Base-by-base conservation (phyloP, 2,329 filamentous ascomycete genomes). In the Alternaria conjuncta region DNA sequence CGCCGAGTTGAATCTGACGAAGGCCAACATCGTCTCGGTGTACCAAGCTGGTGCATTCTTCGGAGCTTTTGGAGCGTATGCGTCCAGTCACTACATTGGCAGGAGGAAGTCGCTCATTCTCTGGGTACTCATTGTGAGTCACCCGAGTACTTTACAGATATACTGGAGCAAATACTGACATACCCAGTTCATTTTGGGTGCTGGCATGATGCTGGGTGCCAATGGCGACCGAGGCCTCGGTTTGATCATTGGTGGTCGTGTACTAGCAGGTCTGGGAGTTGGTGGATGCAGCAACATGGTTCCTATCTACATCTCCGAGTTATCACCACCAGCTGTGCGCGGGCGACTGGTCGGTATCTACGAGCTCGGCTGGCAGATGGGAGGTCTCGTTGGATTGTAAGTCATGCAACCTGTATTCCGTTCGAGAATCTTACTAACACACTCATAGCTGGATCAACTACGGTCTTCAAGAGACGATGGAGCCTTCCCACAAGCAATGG, bases 1-100 rank as follows among this genome's bases (percentile, higher is more conserved):
- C 0, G 59, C 71, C 4, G 74, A 86, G n/a, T 81, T 89, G 25
- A 85, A 88, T 28, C 79, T 91, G 5, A 82, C 91, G 51, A 89
- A 88, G 73, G 84, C 89, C 71, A 95, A 94, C 78, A 93, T 94
- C 65, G 92, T 94, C 55, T 93, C 90, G 25, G 87, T 91, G 57
- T 94, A 93, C 81, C 92, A 95, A 79, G 92, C 92, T 10, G 92
- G 92, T 63, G 92, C 92, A 63, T 94, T 96, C 82, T 94, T 95
- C 71, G 92, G 92, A 55, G 88, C 89, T 9, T 72, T 78, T 26
- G 75, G 75, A 32, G 75, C 75, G 5, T 94, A 91, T 70, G 84
- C 83, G 9, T 85, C 87, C 32, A 88, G 86, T 28, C 89, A 90
- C 82, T 92, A 86, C 75, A 82, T 90, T 65, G 92, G 92, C 26